Base-by-base conservation (phyloP, 495 filamentous ascomycete species). In the Hypoxylon lenormandii region DNA sequence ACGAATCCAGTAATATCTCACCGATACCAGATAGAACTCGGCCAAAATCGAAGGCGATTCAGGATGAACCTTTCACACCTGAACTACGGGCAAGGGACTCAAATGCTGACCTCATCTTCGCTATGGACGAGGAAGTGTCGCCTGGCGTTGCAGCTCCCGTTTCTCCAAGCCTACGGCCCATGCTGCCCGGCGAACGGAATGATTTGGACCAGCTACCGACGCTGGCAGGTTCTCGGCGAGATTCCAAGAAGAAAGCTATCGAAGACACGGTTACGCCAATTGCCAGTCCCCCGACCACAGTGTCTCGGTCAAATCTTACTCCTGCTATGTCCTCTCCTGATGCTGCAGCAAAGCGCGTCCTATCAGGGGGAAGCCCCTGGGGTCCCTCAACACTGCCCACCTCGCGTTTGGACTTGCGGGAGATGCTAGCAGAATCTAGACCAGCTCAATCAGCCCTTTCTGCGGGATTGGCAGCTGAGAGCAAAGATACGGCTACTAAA, bases 51-150 rank as follows among this genome's bases (percentile, higher is more conserved):
- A 83, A 84, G 42, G 76, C 69, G 43, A 81, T 81, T 50, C 73
- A 74, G 16, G 83, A 82, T 49, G 78, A 81, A 50, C 77, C 80
- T 1, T 80, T 83, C 58, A 85, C 86, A 55, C 90, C 90, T 2
- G 76, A 83, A 33, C 80, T 94, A n/a, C 85, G 84, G 57, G 81
- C 88, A 0, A 91, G 86, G 63, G 83, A 82, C 18, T 92, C 90
- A 0, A 77, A 81, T 1, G 79, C 81, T n/a, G 93, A 97, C 65
- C 81, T 97, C 37, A 95, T 97, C 81, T 97, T 97, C 72, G 89
- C 93, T 62, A 97, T 97, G 92, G 94, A 97, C 59, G 92, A 94
- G n/a, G 93, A 92, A 40, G 81, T 75, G 4, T 62, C 62, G 3
- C 60, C 50, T 33, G 45, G 49, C 42, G 51, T 28, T 40, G 12